Evolutionary conservation across 768 basidiomycete species (phyloP).

Genomic region (Lentinus tigrinus): DNA sequence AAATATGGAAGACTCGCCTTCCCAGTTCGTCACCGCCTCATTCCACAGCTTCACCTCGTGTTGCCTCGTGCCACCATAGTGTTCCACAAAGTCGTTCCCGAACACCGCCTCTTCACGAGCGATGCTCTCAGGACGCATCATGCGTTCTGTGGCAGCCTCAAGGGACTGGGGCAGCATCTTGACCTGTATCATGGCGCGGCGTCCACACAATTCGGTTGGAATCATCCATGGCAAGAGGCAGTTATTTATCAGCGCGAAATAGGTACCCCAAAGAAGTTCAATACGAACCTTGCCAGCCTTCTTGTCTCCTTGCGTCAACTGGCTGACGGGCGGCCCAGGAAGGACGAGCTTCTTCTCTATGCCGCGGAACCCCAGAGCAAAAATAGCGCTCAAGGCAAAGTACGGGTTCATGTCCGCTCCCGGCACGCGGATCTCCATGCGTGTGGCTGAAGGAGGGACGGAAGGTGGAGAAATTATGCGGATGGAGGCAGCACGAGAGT

Average conservation of each 20-base stretch:
- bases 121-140: slow-evolving; percentile 76
- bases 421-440: slow-evolving; percentile 91
- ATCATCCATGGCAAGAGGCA: background rate
- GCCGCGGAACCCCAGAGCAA: slow-evolving; percentile 83
- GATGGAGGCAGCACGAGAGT: slow-evolving; percentile 89
- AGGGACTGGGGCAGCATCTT: slow-evolving; percentile 78
- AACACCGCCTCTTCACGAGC: slow-evolving; percentile 76
- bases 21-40: slow-evolving; percentile 91
- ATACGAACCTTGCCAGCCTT: slow-evolving; percentile 50
- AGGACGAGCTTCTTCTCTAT: slow-evolving; percentile 75
- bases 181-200: slow-evolving; percentile 41
- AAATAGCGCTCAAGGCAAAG: slow-evolving; percentile 84
- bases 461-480: slow-evolving; percentile 92
- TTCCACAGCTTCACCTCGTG: slow-evolving; percentile 88
- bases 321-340: slow-evolving; percentile 67
- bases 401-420: slow-evolving; percentile 98
- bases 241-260: background rate
- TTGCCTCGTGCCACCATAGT: slow-evolving; percentile 92
- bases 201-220: background rate
- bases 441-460: slow-evolving; percentile 75
- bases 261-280: background rate
- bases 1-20: slow-evolving; percentile 51
- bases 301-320: slow-evolving; percentile 55
- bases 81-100: slow-evolving; percentile 89
- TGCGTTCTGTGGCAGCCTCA: slow-evolving; percentile 73